phyloP scores from a whole-genome alignment of 2,329 filamentous ascomycete genomes.

The Madurella fahalii region DNA sequence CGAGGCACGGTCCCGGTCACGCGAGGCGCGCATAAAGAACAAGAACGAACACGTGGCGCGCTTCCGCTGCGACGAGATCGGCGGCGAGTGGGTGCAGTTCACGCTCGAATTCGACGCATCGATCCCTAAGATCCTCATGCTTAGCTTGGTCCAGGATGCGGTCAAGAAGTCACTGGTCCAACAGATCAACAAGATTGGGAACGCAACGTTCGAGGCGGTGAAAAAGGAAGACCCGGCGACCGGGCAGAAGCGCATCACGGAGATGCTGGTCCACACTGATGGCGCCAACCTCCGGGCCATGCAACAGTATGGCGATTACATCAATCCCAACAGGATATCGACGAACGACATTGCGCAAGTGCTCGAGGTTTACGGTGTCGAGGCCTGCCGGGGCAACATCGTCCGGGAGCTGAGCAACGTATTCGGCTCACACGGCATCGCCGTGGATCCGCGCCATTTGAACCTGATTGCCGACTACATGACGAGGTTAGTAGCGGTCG shows the following conservation, averaged over 20 bases:
- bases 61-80: conserved; percentile 75
- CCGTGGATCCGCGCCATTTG: conserved; percentile 84
- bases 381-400: conserved; percentile 84
- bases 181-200: conserved; percentile 72
- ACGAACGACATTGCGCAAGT: conserved; percentile 92
- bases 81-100: conserved; percentile 72
- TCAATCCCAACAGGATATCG: conserved; percentile 79
- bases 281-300: conserved; percentile 89
- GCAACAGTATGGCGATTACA: conserved; percentile 79
- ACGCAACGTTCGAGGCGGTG: conserved; percentile 62
- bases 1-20: conserved; percentile 34
- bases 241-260: conserved; percentile 45
- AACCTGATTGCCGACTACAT: conserved; percentile 97
- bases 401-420: conserved; percentile 80
- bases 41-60: conserved; percentile 63
- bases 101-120: conserved; percentile 76
- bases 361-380: conserved; percentile 82
- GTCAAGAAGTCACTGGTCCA: conserved; percentile 78
- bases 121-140: conserved; percentile 87
- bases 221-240: conserved; percentile 50
- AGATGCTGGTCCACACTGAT: conserved; percentile 65
- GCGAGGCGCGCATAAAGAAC: conserved; percentile 60
- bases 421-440: conserved; percentile 87
- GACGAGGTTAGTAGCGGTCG: conserved; percentile 57
- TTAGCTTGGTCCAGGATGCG: conserved; percentile 81